Percentiles rank a stretch among this genome's conserved stretches.
Evolutionary conservation across 169 alveolate genomes (phyloP).

Genomic region (Plasmodium gaboni): DNA sequence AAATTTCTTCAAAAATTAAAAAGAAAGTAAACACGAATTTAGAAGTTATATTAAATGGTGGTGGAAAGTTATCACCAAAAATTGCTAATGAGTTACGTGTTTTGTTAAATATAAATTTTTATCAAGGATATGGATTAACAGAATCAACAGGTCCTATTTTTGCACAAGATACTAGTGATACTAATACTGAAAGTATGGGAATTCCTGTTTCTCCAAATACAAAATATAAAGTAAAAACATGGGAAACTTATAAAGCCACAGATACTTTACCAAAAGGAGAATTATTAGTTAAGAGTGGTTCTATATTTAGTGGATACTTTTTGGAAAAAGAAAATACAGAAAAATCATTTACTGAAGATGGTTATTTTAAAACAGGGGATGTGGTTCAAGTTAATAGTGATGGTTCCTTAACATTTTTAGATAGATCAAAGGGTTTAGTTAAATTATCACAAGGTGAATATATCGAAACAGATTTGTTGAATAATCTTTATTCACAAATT

Average conservation of each 20-base stretch:
- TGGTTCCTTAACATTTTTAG: constrained; percentile 93
- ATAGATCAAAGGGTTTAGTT: constrained; percentile 94
- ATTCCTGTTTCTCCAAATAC: constrained; percentile 13
- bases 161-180: constrained; percentile 2
- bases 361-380: constrained; percentile 95
- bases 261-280: constrained; percentile 94
- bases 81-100: constrained; percentile 29
- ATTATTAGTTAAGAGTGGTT: constrained; percentile 90
- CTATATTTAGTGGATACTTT: constrained; percentile 92
- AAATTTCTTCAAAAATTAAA: constrained; percentile 33
- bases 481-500: constrained; percentile 31
- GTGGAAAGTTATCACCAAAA: constrained; percentile 53
- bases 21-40: constrained; percentile 19
- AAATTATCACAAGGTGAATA: constrained; percentile 97
- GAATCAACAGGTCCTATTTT: constrained; percentile 58
- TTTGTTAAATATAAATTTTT: constrained; percentile 10
- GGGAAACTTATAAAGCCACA: constrained; percentile 78
- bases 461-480: constrained; percentile 80
- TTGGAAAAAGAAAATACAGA: constrained; percentile 89
- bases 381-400: constrained; percentile 88
- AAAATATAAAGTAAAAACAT: constrained; percentile 30
- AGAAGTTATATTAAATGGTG: constrained; percentile 21
- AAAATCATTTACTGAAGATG: constrained; percentile 88
- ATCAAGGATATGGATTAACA: constrained; percentile 71
- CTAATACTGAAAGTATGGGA: constrained; percentile 1